Base-by-base conservation (phyloP, 345 rosid genomes). In the Streptanthus diversifolius region DNA sequence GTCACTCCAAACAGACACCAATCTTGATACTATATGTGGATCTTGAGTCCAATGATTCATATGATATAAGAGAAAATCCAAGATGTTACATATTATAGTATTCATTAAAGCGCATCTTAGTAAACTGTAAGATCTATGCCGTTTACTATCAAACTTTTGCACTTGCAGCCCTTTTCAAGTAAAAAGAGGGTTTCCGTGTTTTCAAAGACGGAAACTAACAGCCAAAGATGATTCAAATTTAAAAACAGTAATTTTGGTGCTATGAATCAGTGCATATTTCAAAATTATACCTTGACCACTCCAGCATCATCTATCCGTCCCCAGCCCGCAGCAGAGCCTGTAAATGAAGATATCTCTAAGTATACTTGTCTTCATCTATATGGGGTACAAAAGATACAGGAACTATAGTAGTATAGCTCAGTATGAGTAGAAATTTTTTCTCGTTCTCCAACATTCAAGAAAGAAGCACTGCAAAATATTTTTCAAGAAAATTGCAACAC, bases 301-400 rank as follows among this genome's bases (percentile, higher is more conserved):
- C 92, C 97, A 70, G 98, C 89, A 75, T 93, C 97, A 78, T 90
- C 97, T 79, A 77, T 90, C 71, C 92, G 81, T 71, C 98, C 97
- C 96, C 96, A 93, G 35, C 98, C 97, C 60, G 97, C 93, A 78
- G 98, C 96, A 14, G 97, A 93, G 52, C 97, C 97, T 93, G 85
- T 44, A 57, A 51, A 33, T 22, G 25, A 52, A 69, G 5, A 36
- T 24, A 18, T 62, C 5, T 39, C 5, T 76, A 69, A 76, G 59
- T 68, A 76, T 33, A 21, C 18, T 25, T 19, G 57, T 54, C 64
- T 41, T 57, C 22, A 68, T 33, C 70, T 41, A 68, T 30, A 61
- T 7, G 12, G 21, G 52, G 27, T 0, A 29, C 3, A 21, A 36
- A 18, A 18, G 29, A 19, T 14, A 14, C 30, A 45, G 10, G 63